Evolutionary conservation across 169 alveolate species (phyloP).

Genomic region (Babesia bovis): DNA sequence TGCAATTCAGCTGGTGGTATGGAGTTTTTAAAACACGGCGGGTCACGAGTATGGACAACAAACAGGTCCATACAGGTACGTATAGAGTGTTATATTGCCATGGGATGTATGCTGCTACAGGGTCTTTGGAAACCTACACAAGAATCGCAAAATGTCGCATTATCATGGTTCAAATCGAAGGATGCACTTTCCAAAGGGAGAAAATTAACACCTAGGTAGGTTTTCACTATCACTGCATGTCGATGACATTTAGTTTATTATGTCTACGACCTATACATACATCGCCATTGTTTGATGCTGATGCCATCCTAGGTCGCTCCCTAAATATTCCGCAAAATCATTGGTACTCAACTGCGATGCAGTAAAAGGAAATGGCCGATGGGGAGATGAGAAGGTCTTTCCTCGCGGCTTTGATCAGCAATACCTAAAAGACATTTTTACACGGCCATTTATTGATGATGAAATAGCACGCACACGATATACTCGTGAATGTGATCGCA

Average conservation of each 20-base stretch:
- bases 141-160: conserved; percentile 76
- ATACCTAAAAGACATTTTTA: conserved; percentile 77
- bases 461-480: not conserved
- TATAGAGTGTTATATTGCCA: not conserved
- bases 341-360: conserved; percentile 79
- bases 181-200: conserved; percentile 57
- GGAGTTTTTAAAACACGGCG: conserved; percentile 76
- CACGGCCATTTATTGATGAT: conserved; percentile 71
- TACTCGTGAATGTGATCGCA: too few relatives aligned
- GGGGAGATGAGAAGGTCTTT: conserved; percentile 85
- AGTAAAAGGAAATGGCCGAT: conserved; percentile 85
- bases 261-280: too few relatives aligned
- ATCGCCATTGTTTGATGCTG: not conserved
- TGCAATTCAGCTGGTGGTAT: conserved; percentile 75
- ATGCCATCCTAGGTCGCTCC: conserved; percentile 66
- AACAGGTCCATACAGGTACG: conserved; percentile 77
- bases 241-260: conserved; percentile 1
- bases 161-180: conserved; percentile 79
- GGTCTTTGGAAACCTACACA: conserved; percentile 85
- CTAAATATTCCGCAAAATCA: conserved; percentile 83
- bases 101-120: conserved; percentile 53
- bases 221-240: not conserved
- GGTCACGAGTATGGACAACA: conserved; percentile 74
- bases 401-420: conserved; percentile 87
- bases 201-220: conserved; percentile 30